Percentiles rank a stretch among this genome's conserved stretches.
Conservation (phyloP, 2,329 filamentous ascomycete genomes). For the Fusarium sp. region DNA sequence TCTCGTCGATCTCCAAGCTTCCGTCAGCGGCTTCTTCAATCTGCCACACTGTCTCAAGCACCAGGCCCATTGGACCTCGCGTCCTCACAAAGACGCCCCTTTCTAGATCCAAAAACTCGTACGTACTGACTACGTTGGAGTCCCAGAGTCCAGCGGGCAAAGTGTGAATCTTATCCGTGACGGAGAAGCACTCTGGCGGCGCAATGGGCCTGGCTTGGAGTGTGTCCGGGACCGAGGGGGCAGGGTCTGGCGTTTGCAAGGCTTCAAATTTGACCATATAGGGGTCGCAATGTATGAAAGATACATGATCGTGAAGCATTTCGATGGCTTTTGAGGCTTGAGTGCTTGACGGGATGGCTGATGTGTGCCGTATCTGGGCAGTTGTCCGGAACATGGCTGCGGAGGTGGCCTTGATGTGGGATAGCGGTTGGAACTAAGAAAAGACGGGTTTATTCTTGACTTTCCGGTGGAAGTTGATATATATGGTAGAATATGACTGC, state of each 20-base stretch:
- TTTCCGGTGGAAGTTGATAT: neutral
- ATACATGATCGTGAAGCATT: slow-evolving; percentile 66
- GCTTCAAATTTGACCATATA: slow-evolving; percentile 62
- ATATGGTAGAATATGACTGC: neutral
- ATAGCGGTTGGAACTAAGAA: too few species aligned
- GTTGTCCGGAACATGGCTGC: slow-evolving; percentile 60
- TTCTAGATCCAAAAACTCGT: slow-evolving; percentile 67
- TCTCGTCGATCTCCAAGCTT: slow-evolving; percentile 63
- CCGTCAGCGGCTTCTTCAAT: slow-evolving; percentile 52
- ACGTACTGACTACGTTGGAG: slow-evolving; percentile 66
- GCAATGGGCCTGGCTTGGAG: slow-evolving; percentile 45
- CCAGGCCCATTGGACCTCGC: slow-evolving; percentile 64
- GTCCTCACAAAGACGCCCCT: slow-evolving; percentile 67
- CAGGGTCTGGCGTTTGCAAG: slow-evolving; percentile 46
- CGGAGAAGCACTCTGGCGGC: slow-evolving; percentile 60
- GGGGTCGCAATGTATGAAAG: slow-evolving; percentile 68
- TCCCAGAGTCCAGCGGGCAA: slow-evolving; percentile 70
- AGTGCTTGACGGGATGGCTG: slow-evolving; percentile 58
- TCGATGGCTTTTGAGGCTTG: slow-evolving; percentile 57
- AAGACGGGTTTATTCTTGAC: neutral
- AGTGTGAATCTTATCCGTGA: slow-evolving; percentile 66
- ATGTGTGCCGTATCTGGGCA: slow-evolving; percentile 59
- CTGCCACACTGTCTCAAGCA: slow-evolving; percentile 69
- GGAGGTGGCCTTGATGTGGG: neutral
- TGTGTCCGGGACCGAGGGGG: slow-evolving; percentile 48